Evolutionary conservation across 148 eudicot species (phyloP).

Genomic region (Silene conica): DNA sequence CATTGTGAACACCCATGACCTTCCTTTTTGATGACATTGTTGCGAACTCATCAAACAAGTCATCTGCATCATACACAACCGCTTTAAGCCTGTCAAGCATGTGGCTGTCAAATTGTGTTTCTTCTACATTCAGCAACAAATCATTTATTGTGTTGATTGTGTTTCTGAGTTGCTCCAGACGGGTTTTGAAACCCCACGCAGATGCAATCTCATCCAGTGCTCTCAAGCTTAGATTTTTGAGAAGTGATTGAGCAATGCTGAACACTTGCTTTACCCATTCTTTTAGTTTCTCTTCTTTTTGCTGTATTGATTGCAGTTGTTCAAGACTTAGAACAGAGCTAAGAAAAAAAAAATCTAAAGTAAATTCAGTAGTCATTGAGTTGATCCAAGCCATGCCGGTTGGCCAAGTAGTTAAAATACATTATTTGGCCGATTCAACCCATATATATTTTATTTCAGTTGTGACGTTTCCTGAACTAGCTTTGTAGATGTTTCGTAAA

Average conservation of each 20-base stretch:
- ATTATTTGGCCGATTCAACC: no score
- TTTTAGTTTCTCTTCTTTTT: background rate
- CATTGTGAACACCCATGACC: background rate
- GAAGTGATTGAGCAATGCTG: conserved; percentile 4
- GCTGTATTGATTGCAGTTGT: background rate
- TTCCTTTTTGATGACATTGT: conserved; percentile 4
- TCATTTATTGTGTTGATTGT: conserved; percentile 18
- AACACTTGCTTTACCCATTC: conserved; percentile 27
- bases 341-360: no score
- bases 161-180: conserved; percentile 16
- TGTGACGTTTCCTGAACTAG: no score
- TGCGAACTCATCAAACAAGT: conserved; percentile 27
- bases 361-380: background rate
- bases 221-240: conserved; percentile 18
- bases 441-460: no score
- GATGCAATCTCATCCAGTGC: conserved; percentile 22
- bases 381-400: background rate
- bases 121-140: conserved; percentile 32
- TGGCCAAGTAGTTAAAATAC: no score
- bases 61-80: conserved; percentile 25
- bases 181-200: conserved; percentile 15
- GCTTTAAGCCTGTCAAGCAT: conserved; percentile 22
- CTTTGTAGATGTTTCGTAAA: no score
- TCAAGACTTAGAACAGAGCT: background rate
- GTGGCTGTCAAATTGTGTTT: conserved; percentile 17